phyloP scores from a whole-genome alignment of 1,284 basidiomycete genomes.

The Heterobasidion irregulare region DNA sequence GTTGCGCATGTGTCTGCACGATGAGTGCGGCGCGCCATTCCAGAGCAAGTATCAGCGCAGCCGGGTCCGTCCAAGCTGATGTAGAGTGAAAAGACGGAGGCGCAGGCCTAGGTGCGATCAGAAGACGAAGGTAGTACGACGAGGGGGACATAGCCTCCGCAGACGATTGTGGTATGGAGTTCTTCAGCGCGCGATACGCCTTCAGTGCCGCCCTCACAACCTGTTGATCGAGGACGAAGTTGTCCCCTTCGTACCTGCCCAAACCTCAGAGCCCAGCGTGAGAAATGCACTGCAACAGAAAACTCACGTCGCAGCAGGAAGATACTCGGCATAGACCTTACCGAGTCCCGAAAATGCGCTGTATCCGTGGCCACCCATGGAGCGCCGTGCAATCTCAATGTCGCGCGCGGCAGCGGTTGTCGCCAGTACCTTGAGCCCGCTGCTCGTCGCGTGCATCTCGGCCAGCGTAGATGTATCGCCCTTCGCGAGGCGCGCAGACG shows the following conservation, averaged over 20 bases:
- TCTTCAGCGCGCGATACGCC: constrained; percentile 31
- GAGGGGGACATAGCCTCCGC: constrained; percentile 33
- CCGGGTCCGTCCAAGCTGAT: constrained; percentile 28
- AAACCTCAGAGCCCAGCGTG: background rate
- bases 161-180: constrained; percentile 11
- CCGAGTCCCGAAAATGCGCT: constrained; percentile 64
- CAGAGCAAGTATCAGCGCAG: constrained; percentile 36
- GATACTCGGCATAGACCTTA: constrained; percentile 52
- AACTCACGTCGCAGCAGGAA: constrained; percentile 57
- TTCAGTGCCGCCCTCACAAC: constrained; percentile 66
- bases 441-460: constrained; percentile 67
- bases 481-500: constrained; percentile 40
- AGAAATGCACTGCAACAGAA: background rate
- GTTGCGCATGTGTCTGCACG: constrained; percentile 38
- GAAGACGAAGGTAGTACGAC: constrained; percentile 43
- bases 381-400: constrained; percentile 59
- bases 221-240: constrained; percentile 68
- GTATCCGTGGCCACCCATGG: constrained; percentile 76
- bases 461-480: constrained; percentile 55
- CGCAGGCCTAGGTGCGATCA: constrained; percentile 17
- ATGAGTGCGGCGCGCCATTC: constrained; percentile 57
- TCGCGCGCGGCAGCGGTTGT: constrained; percentile 47
- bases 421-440: constrained; percentile 61
- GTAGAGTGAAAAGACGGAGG: constrained; percentile 9
- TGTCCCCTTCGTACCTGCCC: constrained; percentile 66